phyloP scores from a whole-genome alignment of 768 basidiomycete species.

The Tylopilus balloui region DNA sequence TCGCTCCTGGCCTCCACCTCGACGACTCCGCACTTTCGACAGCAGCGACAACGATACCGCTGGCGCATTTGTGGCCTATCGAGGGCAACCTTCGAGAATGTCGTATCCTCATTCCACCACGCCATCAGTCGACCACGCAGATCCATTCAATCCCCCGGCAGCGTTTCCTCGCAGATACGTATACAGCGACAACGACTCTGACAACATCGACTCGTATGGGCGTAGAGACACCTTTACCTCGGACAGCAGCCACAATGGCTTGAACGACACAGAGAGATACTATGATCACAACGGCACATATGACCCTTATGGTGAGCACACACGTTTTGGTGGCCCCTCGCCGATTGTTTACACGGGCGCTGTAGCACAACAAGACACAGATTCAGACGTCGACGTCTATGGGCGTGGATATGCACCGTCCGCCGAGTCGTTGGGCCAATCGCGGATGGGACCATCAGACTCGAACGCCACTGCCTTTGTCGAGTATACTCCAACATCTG shows the following conservation, averaged over 20 bases:
- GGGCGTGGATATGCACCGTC: conserved; percentile 65
- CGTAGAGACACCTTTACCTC: conserved; percentile 68
- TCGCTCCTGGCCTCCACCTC: conserved; percentile 3
- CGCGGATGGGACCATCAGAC: conserved; percentile 58
- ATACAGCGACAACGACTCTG: conserved; percentile 76
- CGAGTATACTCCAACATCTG: conserved; percentile 53
- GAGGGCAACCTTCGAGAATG: conserved; percentile 24
- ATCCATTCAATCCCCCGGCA: conserved; percentile 55
- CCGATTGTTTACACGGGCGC: conserved; percentile 4
- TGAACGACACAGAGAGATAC: conserved; percentile 42
- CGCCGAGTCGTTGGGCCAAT: conserved; percentile 67
- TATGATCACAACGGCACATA: conserved; percentile 65
- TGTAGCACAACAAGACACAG: conserved; percentile 74
- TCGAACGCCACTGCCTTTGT: conserved; percentile 67
- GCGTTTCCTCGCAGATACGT: conserved; percentile 39
- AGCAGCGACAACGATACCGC: conserved; percentile 16
- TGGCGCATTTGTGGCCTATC: conserved; percentile 13
- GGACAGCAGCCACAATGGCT: conserved; percentile 59
- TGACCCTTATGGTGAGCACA: conserved; percentile 54
- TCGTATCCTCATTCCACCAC: conserved; percentile 57
- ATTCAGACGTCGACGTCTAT: conserved; percentile 77
- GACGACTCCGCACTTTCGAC: conserved; percentile 2
- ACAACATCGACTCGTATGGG: conserved; percentile 56
- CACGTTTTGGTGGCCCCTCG: conserved; percentile 1
- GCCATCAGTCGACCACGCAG: conserved; percentile 56